Evolutionary conservation across 2,329 filamentous ascomycete genomes (phyloP).

Genomic region (Chaetomium globosum): DNA sequence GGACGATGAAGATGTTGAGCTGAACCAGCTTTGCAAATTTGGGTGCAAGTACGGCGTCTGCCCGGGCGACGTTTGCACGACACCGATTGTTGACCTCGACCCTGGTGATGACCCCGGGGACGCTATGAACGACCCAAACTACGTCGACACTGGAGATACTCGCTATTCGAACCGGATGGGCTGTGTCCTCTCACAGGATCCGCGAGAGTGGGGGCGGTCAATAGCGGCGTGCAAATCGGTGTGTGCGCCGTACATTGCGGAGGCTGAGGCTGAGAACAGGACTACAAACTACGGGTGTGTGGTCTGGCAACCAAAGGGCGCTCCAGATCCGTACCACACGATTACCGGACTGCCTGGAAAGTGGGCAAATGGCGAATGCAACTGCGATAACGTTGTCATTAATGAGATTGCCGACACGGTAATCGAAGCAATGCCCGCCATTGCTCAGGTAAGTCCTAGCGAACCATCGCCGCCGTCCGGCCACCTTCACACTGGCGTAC

Average conservation of each 20-base stretch:
- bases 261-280: background rate
- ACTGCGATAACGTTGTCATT: background rate
- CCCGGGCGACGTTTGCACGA: background rate
- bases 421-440: background rate
- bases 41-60: background rate
- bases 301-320: background rate
- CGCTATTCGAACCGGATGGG: no score
- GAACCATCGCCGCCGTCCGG: background rate
- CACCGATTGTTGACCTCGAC: background rate
- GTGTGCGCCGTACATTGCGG: background rate
- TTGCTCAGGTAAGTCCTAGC: background rate
- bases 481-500: background rate
- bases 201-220: background rate
- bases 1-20: background rate
- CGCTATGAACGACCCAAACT: no score
- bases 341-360: no score
- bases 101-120: no score
- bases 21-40: background rate
- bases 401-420: background rate
- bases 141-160: no score
- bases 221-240: background rate
- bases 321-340: background rate
- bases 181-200: background rate
- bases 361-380: background rate
- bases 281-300: conserved; percentile 2